These are phyloP conservation scores for Fusarium circinatum DNA, from an alignment of 2,329 filamentous ascomycete genomes.

Conservation along the genomic window DNA sequence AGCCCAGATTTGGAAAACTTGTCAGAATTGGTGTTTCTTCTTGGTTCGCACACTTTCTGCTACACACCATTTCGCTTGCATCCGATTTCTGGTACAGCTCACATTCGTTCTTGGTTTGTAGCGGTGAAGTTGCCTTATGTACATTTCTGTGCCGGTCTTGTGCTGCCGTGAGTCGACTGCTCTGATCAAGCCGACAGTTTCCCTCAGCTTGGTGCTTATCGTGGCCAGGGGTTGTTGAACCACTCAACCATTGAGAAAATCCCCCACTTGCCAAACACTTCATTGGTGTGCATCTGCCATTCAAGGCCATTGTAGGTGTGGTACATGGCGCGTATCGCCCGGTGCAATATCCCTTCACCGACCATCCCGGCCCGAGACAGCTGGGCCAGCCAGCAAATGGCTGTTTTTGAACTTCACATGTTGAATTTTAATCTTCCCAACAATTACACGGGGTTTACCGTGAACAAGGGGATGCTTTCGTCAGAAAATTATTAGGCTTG, in stretches of 20 bases:
- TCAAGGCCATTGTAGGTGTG: neutral
- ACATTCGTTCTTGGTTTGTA: slow-evolving; percentile 35
- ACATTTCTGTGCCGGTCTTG: slow-evolving; percentile 18
- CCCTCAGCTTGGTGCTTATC: slow-evolving; percentile 32
- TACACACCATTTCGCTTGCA: slow-evolving; percentile 30
- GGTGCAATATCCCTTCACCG: slow-evolving; percentile 26
- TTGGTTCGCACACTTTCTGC: slow-evolving; percentile 27
- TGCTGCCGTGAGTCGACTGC: slow-evolving; percentile 24
- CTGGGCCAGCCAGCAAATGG: slow-evolving; percentile 11
- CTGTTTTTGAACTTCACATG: slow-evolving; percentile 18
- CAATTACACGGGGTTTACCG: slow-evolving; percentile 19
- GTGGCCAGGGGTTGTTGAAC: slow-evolving; percentile 9
- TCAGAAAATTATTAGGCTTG: slow-evolving; percentile 1
- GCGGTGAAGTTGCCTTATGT: slow-evolving; percentile 34
- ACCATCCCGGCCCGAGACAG: slow-evolving; percentile 35
- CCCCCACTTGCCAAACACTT: slow-evolving; percentile 2
- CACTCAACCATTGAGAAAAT: slow-evolving; percentile 27
- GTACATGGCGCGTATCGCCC: slow-evolving; percentile 25
- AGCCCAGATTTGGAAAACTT: slow-evolving; percentile 25
- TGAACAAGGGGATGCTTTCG: slow-evolving; percentile 1
- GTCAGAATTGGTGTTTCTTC: slow-evolving; percentile 24
- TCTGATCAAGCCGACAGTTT: slow-evolving; percentile 23
- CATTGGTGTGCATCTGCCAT: slow-evolving; percentile 5
- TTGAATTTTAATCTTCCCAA: slow-evolving; percentile 13
- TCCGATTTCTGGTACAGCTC: slow-evolving; percentile 27